Evolutionary conservation across 129 eudicot species (phyloP).

Genomic region (Saposhnikovia divaricata): DNA sequence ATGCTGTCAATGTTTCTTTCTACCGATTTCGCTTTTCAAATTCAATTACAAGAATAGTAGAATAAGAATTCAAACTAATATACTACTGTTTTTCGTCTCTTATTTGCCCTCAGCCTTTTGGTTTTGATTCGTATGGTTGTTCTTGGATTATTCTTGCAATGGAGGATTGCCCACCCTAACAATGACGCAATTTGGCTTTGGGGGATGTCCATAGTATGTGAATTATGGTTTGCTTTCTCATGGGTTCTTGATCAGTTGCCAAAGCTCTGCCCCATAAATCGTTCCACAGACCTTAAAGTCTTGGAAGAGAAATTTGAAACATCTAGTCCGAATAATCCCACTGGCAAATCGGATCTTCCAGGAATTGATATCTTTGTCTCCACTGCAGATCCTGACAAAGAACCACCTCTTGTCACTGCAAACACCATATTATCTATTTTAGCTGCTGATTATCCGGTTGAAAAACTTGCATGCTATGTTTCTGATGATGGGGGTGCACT

Average conservation of each 20-base stretch:
- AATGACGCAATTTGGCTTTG: slow-evolving; percentile 93
- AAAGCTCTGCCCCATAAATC: slow-evolving; percentile 78
- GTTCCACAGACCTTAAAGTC: slow-evolving; percentile 85
- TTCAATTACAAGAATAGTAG: neutral
- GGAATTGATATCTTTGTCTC: slow-evolving; percentile 87
- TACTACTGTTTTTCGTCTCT: slow-evolving; percentile 5
- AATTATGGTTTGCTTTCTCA: slow-evolving; percentile 91
- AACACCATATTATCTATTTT: slow-evolving; percentile 83
- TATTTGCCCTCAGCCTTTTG: slow-evolving; percentile 57
- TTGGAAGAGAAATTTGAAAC: slow-evolving; percentile 75
- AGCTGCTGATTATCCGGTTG: slow-evolving; percentile 95
- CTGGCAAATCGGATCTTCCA: slow-evolving; percentile 91
- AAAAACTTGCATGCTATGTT: slow-evolving; percentile 93
- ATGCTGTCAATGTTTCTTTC: neutral
- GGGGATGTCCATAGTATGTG: slow-evolving; percentile 95
- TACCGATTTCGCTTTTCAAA: neutral
- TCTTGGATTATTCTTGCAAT: slow-evolving; percentile 66
- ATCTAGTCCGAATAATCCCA: slow-evolving; percentile 55
- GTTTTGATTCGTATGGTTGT: slow-evolving; percentile 65
- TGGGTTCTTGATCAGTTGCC: slow-evolving; percentile 96
- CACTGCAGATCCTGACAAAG: slow-evolving; percentile 96
- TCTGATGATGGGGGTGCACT: slow-evolving; percentile 99
- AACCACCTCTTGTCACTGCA: slow-evolving; percentile 98
- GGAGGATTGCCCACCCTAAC: slow-evolving; percentile 83
- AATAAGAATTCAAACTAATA: neutral